Base-by-base conservation (phyloP, 2,329 filamentous ascomycete species). In the Monosporascus sp. region DNA sequence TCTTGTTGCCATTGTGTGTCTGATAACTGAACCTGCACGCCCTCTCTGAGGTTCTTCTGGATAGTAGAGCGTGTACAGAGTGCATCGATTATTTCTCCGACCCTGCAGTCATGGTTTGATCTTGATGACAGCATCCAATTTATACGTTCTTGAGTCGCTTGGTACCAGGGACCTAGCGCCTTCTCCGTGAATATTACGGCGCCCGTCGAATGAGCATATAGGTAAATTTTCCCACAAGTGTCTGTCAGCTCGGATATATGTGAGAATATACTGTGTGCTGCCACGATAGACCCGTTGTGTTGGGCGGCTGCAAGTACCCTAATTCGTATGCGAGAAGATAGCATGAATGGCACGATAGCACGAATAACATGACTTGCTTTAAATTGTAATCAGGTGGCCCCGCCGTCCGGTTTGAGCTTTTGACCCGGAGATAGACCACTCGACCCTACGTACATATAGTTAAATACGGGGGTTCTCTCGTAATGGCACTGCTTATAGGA, bases 1-100 rank as follows among this genome's bases (percentile, higher is more conserved):
- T 53, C 47, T 11, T 43, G n/a, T 9, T 53, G 38, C 40, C 52
- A 53, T 27, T 53, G 48, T 7, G 49, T 41, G 6, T 47, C 40
- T n/a, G 48, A 47, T 17, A 53, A 20, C 26, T 34, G 19, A 5
- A 22, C 51, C 17, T 52, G 38, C 9, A 51, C 24, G 8, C 40
- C 41, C 16, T 11, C 40, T 5, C 45, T 27, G n/a, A 51, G 31
- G 4, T 20, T 11, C 40, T 27, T n/a, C 49, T 44, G 1, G 24
- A 26, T 3, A 26, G 24, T 7, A 26, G 5, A 7, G 9, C 9
- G 17, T 44, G 17, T 44, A 44, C 1, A 44, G 5, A 11, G 40
- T 26, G 24, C 6, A 26, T 26, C 7, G n/a, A 7, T 26, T 26
- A 26, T 26, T 26, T 7, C 24, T 7, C 24, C 24, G n/a, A 26